Base-by-base conservation (phyloP, 805 yeast species). In the Cyberlindnera sargentensis region DNA sequence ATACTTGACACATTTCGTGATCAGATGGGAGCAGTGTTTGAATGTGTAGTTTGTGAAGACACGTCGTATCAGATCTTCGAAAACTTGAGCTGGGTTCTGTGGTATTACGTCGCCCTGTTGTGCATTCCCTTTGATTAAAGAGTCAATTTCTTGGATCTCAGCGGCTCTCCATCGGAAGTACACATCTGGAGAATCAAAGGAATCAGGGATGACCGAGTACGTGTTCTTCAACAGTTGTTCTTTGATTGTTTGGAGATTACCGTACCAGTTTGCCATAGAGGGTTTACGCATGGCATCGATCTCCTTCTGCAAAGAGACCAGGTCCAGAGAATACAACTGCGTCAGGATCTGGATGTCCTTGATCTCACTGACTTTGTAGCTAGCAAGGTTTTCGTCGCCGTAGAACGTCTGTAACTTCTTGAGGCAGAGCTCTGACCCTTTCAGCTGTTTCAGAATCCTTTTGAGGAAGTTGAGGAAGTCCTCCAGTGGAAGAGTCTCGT, bases 301-400 rank as follows among this genome's bases (percentile, higher is more conserved):
- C 53, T 80, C 86, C 34, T 68, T 72, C 53, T 82, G 88, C 8
- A 84, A 45, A 41, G 68, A 66, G 1, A 66, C 50, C 3, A 63
- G 67, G 40, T 77, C 76, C 3, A 77, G 65, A 4, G 57, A 54
- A 54, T 84, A 80, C n/a, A 83, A 42, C 3, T 63, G 58, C 33
- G 67, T 70, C 8, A 84, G 53, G 25, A 75, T 61, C n/a, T 51
- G 56, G 1, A 79, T 71, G 46, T 71, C 68, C 20, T 77, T 75
- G 62, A 83, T 75, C 47, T 82, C 86, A 0, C 68, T 49, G 2
- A 80, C 43, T 32, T 71, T 67, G 54, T 72, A 83, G 0, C 81
- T 67, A 2, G 86, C 84, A 1, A 31, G 31, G 10, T 5, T 25
- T 23, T n/a, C 34, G 10, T 36, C 39, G 9, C 26, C 39, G n/a